Conservation (phyloP, 495 filamentous ascomycete genomes). For the Penicillium malachiteum region DNA sequence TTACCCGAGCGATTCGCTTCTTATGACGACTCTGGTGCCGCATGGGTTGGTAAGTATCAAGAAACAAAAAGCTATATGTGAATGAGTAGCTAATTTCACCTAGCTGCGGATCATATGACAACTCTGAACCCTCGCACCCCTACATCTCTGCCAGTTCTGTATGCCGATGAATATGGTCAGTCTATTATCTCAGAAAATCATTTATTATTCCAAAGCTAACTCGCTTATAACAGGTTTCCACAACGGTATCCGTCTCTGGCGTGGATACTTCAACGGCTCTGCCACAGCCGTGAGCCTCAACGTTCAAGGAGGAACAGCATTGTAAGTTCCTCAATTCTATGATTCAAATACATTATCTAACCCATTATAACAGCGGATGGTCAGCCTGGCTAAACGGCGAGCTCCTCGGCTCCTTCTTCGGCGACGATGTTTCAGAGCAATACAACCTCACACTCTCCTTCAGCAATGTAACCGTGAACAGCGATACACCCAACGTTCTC, state of each 20-base stretch:
- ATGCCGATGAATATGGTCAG: slow-evolving; percentile 62
- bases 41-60: slow-evolving; percentile 58
- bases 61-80: no score
- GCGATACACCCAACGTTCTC: slow-evolving; percentile 54
- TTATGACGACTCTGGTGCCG: slow-evolving; percentile 59
- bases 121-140: slow-evolving; percentile 62
- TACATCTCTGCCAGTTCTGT: slow-evolving; percentile 54
- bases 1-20: slow-evolving; percentile 61
- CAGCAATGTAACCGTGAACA: slow-evolving; percentile 46
- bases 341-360: background rate
- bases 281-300: slow-evolving; percentile 57
- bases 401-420: slow-evolving; percentile 55
- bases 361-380: slow-evolving; percentile 40
- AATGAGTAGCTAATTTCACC: slow-evolving; percentile 45
- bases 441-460: slow-evolving; percentile 34
- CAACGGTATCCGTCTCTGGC: slow-evolving; percentile 64
- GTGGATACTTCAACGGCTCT: slow-evolving; percentile 60
- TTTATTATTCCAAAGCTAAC: no score
- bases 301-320: slow-evolving; percentile 63
- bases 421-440: slow-evolving; percentile 43
- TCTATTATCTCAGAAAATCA: no score
- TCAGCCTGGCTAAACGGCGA: slow-evolving; percentile 56
- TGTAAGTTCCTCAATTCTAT: slow-evolving; percentile 27
- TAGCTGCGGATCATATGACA: slow-evolving; percentile 46
- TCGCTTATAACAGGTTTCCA: no score